Evolutionary conservation across 352 stramenopile species (phyloP).

Genomic region (Globisporangium paddicum): DNA sequence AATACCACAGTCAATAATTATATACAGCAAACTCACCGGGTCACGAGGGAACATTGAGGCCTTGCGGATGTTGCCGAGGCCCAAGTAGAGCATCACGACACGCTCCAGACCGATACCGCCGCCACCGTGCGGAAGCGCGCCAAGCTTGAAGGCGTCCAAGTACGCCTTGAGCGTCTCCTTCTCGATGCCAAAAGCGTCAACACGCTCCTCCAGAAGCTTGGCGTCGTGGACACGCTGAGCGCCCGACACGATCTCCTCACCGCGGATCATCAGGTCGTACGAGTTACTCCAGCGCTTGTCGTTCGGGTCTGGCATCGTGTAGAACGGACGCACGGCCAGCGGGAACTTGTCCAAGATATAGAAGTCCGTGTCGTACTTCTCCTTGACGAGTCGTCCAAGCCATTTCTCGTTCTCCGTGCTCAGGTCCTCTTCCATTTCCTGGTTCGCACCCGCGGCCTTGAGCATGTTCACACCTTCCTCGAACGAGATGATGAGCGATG

Average conservation of each 20-base stretch:
- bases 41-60: slow-evolving; percentile 98
- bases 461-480: slow-evolving; percentile 93
- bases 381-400: slow-evolving; percentile 92
- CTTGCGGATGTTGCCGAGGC: slow-evolving; percentile 98
- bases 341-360: slow-evolving; percentile 99
- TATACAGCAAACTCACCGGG: slow-evolving; percentile 50
- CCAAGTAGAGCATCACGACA: slow-evolving; percentile 99
- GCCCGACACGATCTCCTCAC: slow-evolving; percentile 99
- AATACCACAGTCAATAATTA: no score
- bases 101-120: slow-evolving; percentile 98
- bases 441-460: slow-evolving; percentile 67
- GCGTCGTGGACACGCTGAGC: slow-evolving; percentile 99
- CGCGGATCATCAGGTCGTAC: slow-evolving; percentile 99
- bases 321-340: slow-evolving; percentile 97
- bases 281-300: slow-evolving; percentile 95
- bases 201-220: slow-evolving; percentile 91
- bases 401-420: slow-evolving; percentile 98
- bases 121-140: slow-evolving; percentile 96
- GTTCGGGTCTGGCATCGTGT: slow-evolving; percentile 98
- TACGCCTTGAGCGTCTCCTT: slow-evolving; percentile 94
- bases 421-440: slow-evolving; percentile 76
- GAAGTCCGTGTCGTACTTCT: slow-evolving; percentile 99
- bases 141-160: slow-evolving; percentile 98
- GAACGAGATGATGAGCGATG: slow-evolving; percentile 93
- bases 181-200: slow-evolving; percentile 79